These are phyloP conservation scores for Suillus spraguei DNA, from an alignment of 768 basidiomycete species.

Conservation along the genomic window DNA sequence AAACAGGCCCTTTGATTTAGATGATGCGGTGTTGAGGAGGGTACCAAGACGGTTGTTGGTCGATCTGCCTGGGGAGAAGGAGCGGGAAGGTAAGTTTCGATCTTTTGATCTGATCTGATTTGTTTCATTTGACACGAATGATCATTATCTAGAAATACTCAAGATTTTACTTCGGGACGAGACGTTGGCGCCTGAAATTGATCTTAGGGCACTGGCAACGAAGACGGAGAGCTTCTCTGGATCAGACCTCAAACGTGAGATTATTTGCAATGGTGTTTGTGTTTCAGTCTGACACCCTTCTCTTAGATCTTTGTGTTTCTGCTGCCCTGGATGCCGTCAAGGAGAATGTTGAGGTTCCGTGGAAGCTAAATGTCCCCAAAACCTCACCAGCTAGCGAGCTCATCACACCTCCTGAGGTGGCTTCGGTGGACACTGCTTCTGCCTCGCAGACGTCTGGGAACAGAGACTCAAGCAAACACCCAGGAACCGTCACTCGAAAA, in stretches of 20 bases:
- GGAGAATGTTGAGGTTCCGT: constrained; percentile 79
- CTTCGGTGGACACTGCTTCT: constrained; percentile 11
- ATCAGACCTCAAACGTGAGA: constrained; percentile 91
- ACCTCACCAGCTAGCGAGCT: constrained; percentile 8
- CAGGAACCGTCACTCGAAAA: constrained; percentile 12
- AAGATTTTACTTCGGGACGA: constrained; percentile 88
- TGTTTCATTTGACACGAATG: constrained; percentile 14
- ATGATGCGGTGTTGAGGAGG: constrained; percentile 89
- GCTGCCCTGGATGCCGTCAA: constrained; percentile 93
- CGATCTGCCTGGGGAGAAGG: constrained; percentile 85
- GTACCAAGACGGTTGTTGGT: constrained; percentile 85
- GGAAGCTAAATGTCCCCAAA: constrained; percentile 42
- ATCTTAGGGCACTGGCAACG: constrained; percentile 59
- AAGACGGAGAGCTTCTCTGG: constrained; percentile 89
- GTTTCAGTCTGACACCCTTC: not conserved
- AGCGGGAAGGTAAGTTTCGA: constrained; percentile 69
- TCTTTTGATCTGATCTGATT: not conserved
- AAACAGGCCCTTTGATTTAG: constrained; percentile 87
- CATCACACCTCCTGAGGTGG: constrained; percentile 9
- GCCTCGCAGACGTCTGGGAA: not conserved
- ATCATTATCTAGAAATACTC: constrained; percentile 65
- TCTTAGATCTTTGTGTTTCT: constrained; percentile 85
- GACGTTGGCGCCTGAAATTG: constrained; percentile 62
- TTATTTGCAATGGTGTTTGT: not conserved
- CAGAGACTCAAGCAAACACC: constrained; percentile 10